Base-by-base conservation (phyloP, 2,329 filamentous ascomycete genomes). In the Fusarium incarnatum region DNA sequence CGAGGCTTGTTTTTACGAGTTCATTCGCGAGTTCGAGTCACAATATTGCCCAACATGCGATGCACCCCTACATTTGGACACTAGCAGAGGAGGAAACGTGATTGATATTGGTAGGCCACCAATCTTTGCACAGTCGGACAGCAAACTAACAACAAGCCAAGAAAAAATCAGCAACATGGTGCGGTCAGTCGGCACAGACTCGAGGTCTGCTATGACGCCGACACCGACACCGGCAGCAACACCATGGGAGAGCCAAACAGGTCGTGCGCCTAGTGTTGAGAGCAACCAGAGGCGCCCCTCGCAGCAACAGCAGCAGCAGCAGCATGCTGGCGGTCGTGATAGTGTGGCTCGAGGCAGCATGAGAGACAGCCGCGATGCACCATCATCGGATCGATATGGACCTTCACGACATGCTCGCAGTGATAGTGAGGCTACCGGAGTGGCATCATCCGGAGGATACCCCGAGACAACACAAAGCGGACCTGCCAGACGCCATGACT, bases 1-100 rank as follows among this genome's bases (percentile, higher is more conserved):
- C 79, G 96, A 98, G 80, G 96, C 95, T 37, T 99, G 96, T 82
- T 98, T 99, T 79, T 98, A 98, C 82, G 96, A 99, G 81, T 98
- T 97, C 78, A 97, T 99, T 75, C 92, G 93, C 76, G 95, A 98
- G 77, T 92, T 95, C 63, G 94, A 98, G 73, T 93, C 93, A 56
- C 94, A 98, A 76, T 94, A 94, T 77, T 99, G 96, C 81, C 96
- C 96, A 28, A 92, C 93, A 71, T 99, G 96, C 81, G 92, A 97
- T 83, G 92, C 94, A 70, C 94, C 96, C 22, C 83, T 99, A 55
- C 94, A 94, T 67, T 84, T 99, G 45, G 96, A 99, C 81, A 96
- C 94, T 9, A 97, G 93, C 79, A 89, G 96, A 69, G 94, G 94
- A 64, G 94, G 94, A 70, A 98, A 97, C 83, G 91, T 98, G 56